phyloP scores from a whole-genome alignment of 1,284 basidiomycete genomes.

The Trametes polyzona region DNA sequence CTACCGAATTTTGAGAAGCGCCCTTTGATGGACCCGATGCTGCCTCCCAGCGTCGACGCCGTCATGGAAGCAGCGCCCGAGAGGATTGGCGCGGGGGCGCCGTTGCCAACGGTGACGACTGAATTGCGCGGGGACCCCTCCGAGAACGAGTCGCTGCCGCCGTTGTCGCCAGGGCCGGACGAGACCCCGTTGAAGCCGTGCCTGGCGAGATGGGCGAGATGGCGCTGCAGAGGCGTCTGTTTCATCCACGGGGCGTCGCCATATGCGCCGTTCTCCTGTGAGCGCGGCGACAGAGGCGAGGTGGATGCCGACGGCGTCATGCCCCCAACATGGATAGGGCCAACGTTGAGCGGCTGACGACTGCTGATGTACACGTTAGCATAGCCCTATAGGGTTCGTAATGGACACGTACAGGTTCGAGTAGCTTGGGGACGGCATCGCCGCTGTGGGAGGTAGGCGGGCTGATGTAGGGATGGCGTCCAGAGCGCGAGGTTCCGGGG shows the following conservation, averaged over 20 bases:
- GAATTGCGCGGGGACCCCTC: conserved; percentile 72
- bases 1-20: conserved; percentile 77
- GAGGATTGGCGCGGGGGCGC: conserved; percentile 31
- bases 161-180: conserved; percentile 66
- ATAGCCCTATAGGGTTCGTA: background rate
- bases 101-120: conserved; percentile 58
- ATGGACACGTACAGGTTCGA: conserved; percentile 13
- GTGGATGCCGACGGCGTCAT: conserved; percentile 40
- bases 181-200: conserved; percentile 82
- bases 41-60: conserved; percentile 39
- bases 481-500: conserved; percentile 32
- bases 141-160: conserved; percentile 61
- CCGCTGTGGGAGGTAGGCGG: conserved; percentile 21
- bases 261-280: conserved; percentile 25
- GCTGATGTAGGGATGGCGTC: conserved; percentile 19
- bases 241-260: conserved; percentile 42
- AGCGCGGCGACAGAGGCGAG: conserved; percentile 40
- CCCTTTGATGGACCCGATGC: conserved; percentile 44
- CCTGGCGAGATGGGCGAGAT: conserved; percentile 75
- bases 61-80: conserved; percentile 38
- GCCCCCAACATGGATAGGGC: conserved; percentile 25
- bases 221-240: conserved; percentile 76
- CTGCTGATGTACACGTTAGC: conserved; percentile 8
- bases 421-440: conserved; percentile 25
- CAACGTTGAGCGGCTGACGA: conserved; percentile 25